Percentiles rank a stretch among this genome's conserved stretches.
Evolutionary conservation across 495 filamentous ascomycete genomes (phyloP).

Genomic region (Penicillium bialowiezense): DNA sequence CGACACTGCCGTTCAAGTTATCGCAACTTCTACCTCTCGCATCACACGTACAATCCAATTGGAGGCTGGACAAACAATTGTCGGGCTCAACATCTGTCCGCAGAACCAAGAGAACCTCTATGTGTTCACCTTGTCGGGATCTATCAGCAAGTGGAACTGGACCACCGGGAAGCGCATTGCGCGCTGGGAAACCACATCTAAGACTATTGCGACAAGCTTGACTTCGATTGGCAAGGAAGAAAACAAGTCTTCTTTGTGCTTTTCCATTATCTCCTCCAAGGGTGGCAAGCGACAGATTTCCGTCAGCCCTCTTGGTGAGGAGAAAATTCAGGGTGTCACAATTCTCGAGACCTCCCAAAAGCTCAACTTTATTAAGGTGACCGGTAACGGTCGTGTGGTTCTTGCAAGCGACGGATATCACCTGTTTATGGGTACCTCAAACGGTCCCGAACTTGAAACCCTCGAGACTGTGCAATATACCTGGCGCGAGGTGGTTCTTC

Average conservation of each 20-base stretch:
- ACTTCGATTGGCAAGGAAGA: slow-evolving; percentile 11
- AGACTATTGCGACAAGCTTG: slow-evolving; percentile 24
- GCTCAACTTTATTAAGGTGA: slow-evolving; percentile 33
- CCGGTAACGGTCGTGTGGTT: slow-evolving; percentile 30
- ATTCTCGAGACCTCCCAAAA: slow-evolving; percentile 29
- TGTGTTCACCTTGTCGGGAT: slow-evolving; percentile 64
- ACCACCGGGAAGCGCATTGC: slow-evolving; percentile 49
- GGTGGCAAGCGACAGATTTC: slow-evolving; percentile 32
- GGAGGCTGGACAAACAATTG: slow-evolving; percentile 33
- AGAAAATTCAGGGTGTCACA: slow-evolving; percentile 20
- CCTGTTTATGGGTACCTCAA: slow-evolving; percentile 32
- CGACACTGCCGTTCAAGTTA: slow-evolving; percentile 67
- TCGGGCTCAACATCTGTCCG: slow-evolving; percentile 59
- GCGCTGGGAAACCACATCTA: slow-evolving; percentile 41
- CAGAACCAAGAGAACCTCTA: slow-evolving; percentile 58
- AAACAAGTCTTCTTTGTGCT: slow-evolving; percentile 8
- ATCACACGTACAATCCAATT: slow-evolving; percentile 59
- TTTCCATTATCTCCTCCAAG: slow-evolving; percentile 21
- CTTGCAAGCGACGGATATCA: slow-evolving; percentile 35
- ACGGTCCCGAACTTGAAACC: slow-evolving; percentile 6
- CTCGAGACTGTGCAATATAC: slow-evolving; percentile 34
- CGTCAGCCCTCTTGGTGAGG: slow-evolving; percentile 19
- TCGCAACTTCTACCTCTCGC: slow-evolving; percentile 76
- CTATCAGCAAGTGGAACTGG: slow-evolving; percentile 76
- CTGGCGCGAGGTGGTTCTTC: slow-evolving; percentile 50